Percentiles rank a stretch among this genome's conserved stretches.
phyloP scores from a whole-genome alignment of 1,139 yeast genomes.

The Protomyces macrosporus region DNA sequence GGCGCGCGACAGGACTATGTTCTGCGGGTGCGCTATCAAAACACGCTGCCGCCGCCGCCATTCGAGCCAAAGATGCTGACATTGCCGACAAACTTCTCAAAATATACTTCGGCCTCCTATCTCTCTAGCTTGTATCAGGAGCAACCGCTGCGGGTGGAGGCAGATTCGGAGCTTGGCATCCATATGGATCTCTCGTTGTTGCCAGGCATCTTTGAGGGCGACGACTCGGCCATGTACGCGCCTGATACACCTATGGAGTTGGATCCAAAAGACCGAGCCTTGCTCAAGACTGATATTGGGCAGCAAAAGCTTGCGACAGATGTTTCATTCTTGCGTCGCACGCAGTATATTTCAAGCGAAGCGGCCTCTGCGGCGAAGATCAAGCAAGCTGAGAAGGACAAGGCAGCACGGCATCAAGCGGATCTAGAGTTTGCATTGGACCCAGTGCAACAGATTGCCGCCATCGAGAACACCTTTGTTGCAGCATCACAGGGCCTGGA shows the following conservation, averaged over 20 bases:
- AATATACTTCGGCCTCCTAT: slow-evolving; percentile 55
- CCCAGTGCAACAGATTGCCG: slow-evolving; percentile 57
- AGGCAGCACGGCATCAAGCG: slow-evolving; percentile 4
- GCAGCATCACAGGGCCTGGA: slow-evolving; percentile 42
- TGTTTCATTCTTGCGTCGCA: slow-evolving; percentile 85
- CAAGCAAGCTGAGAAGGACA: slow-evolving; percentile 20
- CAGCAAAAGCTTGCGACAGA: slow-evolving; percentile 44
- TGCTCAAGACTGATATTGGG: slow-evolving; percentile 53
- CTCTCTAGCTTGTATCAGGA: slow-evolving; percentile 71
- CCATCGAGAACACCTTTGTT: slow-evolving; percentile 74
- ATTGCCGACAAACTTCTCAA: slow-evolving; percentile 44
- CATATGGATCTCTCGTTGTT: slow-evolving; percentile 65
- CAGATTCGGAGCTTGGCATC: slow-evolving; percentile 75
- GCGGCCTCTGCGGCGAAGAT: slow-evolving; percentile 30
- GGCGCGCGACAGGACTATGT: slow-evolving; percentile 65
- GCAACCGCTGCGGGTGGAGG: slow-evolving; percentile 60
- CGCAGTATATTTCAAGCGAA: slow-evolving; percentile 70
- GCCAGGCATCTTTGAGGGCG: slow-evolving; percentile 65
- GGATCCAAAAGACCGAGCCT: slow-evolving; percentile 69
- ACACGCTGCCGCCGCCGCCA: slow-evolving; percentile 89
- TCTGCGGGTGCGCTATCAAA: slow-evolving; percentile 77
- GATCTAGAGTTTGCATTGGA: slow-evolving; percentile 37
- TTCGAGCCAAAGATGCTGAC: slow-evolving; percentile 80
- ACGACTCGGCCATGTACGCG: slow-evolving; percentile 46
- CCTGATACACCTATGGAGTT: slow-evolving; percentile 38